These are phyloP conservation scores for Candida frijolesensis DNA, from an alignment of 1,139 yeast genomes.

Conservation along the genomic window DNA sequence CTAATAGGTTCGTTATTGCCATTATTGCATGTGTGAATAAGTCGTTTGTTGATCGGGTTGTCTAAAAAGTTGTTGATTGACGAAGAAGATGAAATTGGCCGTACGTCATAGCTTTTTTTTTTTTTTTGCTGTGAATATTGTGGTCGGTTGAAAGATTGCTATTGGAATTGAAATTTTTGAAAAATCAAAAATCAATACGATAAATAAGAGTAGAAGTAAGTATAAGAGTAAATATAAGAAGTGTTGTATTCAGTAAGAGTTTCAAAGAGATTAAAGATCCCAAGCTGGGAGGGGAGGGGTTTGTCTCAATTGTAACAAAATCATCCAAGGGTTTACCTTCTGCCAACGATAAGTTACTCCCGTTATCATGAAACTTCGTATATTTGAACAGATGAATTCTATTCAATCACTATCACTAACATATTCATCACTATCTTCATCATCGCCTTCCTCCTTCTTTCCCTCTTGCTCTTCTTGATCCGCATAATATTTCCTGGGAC, in stretches of 20 bases:
- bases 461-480: conserved; percentile 20
- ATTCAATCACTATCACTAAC: conserved; percentile 32
- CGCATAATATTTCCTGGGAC: conserved; percentile 38
- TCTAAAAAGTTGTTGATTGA: not conserved
- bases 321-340: too few species aligned
- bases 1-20: conserved; percentile 21
- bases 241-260: too few species aligned
- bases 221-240: too few species aligned
- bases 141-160: too few species aligned
- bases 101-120: not conserved
- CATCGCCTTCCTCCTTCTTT: conserved; percentile 12
- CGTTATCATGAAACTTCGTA: not conserved
- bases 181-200: not conserved
- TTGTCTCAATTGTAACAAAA: too few species aligned
- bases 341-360: too few species aligned
- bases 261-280: too few species aligned
- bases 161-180: not conserved
- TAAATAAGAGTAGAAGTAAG: not conserved
- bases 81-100: not conserved
- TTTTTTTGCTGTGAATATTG: not conserved
- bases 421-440: conserved; percentile 15
- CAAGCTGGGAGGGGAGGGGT: too few species aligned
- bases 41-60: too few species aligned
- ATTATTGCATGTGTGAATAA: too few species aligned
- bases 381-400: not conserved